A percentile compares a stretch with the other conserved stretches of the same genome.
Conservation (phyloP, 768 basidiomycete species). For the Imleria badia region DNA sequence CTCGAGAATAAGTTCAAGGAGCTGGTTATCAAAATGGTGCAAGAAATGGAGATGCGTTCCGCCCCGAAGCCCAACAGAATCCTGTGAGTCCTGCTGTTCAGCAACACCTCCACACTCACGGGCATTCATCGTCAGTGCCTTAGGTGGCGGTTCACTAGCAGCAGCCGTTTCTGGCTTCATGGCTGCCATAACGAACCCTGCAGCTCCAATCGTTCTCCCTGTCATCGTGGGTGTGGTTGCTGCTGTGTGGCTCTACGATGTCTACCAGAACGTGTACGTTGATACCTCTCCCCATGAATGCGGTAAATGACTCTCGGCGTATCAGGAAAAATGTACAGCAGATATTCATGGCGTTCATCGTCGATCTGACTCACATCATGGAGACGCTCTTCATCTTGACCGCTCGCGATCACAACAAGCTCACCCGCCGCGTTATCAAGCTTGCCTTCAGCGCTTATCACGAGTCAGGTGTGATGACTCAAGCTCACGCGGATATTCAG, state of each 20-base stretch:
- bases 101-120: no score
- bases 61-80: no score
- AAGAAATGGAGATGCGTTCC: no score
- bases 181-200: background rate
- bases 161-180: background rate
- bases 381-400: background rate
- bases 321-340: no score
- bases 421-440: background rate
- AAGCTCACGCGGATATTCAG: background rate
- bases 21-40: no score
- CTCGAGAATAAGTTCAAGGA: background rate
- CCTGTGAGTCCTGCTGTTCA: no score
- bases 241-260: background rate
- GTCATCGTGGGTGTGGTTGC: background rate
- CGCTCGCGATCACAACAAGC: background rate
- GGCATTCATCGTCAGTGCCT: background rate
- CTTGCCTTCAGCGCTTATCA: background rate
- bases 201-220: background rate
- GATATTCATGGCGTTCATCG: no score
- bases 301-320: no score
- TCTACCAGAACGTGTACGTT: background rate
- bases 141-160: no score
- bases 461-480: background rate
- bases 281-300: no score
- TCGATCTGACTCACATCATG: background rate